phyloP scores from a whole-genome alignment of 169 alveolate genomes.

The Eimeria sp. region DNA sequence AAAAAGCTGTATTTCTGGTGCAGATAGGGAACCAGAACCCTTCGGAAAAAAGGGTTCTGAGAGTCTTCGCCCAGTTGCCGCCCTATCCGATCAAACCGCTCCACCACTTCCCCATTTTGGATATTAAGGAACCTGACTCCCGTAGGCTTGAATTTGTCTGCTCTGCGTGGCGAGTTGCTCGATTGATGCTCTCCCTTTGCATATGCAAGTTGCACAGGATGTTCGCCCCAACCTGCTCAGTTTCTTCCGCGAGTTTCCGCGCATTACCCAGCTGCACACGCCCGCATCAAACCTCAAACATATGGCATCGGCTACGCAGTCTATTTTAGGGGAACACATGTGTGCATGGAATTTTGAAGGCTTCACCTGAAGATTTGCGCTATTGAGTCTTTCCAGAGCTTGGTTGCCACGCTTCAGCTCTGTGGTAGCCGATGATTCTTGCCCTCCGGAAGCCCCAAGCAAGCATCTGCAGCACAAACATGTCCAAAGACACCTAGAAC shows the following conservation, averaged over 20 bases:
- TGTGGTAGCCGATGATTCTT: conserved; percentile 11
- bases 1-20: not conserved
- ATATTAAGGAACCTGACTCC: conserved; percentile 42
- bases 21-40: not conserved
- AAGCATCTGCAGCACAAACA: conserved; percentile 42
- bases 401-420: conserved; percentile 8
- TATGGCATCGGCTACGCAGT: not conserved
- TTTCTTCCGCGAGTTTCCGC: conserved; percentile 72
- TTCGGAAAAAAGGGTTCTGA: not conserved
- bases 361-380: conserved; percentile 47
- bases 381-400: conserved; percentile 26
- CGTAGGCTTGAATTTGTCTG: conserved; percentile 43
- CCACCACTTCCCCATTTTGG: conserved; percentile 74
- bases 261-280: conserved; percentile 38
- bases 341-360: not conserved
- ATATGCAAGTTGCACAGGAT: conserved; percentile 66
- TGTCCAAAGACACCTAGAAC: not conserved
- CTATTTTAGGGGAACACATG: not conserved
- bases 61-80: not conserved
- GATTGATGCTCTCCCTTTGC: conserved; percentile 72
- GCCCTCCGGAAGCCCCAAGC: conserved; percentile 2
- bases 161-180: conserved; percentile 60
- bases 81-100: conserved; percentile 53
- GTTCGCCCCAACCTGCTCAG: conserved; percentile 65
- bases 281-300: not conserved